A percentile compares a stretch with the other conserved stretches of the same genome.
These are phyloP conservation scores for Calocybe indica DNA, from an alignment of 768 basidiomycete genomes.

Conservation along the genomic window DNA sequence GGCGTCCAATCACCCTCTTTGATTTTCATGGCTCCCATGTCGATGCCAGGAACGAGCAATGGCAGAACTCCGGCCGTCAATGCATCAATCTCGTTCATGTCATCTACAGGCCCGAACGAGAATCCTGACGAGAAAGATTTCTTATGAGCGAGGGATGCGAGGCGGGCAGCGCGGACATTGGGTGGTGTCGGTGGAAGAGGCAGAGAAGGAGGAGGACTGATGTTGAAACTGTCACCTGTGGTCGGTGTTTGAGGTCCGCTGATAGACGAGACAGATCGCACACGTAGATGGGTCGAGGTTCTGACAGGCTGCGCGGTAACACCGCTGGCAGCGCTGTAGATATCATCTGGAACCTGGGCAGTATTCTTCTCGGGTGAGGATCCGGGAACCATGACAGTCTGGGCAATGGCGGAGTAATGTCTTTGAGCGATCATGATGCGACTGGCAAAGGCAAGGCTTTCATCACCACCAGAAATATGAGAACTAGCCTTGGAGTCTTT, in stretches of 20 bases:
- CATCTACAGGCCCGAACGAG: constrained; percentile 51
- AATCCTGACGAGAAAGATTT: constrained; percentile 62
- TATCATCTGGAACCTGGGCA: constrained; percentile 23
- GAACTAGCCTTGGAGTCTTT: constrained; percentile 53
- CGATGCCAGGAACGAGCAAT: constrained; percentile 61
- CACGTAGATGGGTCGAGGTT: constrained; percentile 47
- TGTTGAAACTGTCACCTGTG: constrained; percentile 27
- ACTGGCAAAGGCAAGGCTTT: constrained; percentile 43
- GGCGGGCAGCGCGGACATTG: constrained; percentile 50
- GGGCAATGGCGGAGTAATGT: constrained; percentile 67
- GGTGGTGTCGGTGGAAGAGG: constrained; percentile 76
- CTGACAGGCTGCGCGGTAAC: constrained; percentile 22
- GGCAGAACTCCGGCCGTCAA: constrained; percentile 66
- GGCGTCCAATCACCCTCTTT: constrained; percentile 38
- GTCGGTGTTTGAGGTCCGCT: constrained; percentile 32
- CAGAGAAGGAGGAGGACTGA: constrained; percentile 57
- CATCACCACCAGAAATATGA: constrained; percentile 44
- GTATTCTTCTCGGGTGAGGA: constrained; percentile 34
- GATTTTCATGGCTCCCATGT: constrained; percentile 51
- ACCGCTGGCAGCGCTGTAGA: constrained; percentile 32
- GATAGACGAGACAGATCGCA: constrained; percentile 53
- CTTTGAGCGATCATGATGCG: constrained; percentile 68
- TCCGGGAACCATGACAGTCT: constrained; percentile 50
- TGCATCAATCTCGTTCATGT: constrained; percentile 63
- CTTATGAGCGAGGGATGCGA: constrained; percentile 50